Evolutionary conservation across 1,139 yeast genomes (phyloP).

Genomic region (Diutina catenulata): DNA sequence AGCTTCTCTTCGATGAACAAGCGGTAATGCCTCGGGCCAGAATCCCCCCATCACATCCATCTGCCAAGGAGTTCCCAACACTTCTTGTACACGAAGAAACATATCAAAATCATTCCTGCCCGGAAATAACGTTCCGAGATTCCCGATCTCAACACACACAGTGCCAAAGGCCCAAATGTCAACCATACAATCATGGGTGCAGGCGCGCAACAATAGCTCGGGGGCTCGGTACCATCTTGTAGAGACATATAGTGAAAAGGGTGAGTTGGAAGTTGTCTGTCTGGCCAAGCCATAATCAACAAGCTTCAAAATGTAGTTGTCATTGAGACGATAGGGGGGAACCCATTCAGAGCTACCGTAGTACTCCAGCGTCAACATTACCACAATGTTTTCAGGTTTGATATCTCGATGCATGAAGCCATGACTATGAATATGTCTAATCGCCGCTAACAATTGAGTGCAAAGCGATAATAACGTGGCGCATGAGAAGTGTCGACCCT

Average conservation of each 20-base stretch:
- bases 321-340: neutral
- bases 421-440: neutral
- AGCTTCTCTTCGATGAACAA: no score
- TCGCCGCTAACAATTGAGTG: neutral
- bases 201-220: neutral
- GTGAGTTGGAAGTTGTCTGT: neutral
- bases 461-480: neutral
- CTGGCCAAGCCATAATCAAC: neutral
- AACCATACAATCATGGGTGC: neutral
- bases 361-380: neutral
- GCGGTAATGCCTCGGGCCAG: no score
- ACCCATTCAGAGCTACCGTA: neutral
- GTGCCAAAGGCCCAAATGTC: neutral
- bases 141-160: neutral
- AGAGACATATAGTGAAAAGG: neutral
- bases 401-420: conserved; percentile 1
- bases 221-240: neutral
- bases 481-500: neutral
- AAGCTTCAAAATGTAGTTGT: neutral
- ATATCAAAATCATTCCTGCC: neutral
- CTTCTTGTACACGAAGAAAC: no score
- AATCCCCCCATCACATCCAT: no score
- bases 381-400: neutral
- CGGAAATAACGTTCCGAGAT: neutral
- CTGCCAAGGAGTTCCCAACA: no score